Percentiles rank a stretch among this genome's conserved stretches.
phyloP scores from a whole-genome alignment of 352 stramenopile genomes.

The Discostella stelligera region DNA sequence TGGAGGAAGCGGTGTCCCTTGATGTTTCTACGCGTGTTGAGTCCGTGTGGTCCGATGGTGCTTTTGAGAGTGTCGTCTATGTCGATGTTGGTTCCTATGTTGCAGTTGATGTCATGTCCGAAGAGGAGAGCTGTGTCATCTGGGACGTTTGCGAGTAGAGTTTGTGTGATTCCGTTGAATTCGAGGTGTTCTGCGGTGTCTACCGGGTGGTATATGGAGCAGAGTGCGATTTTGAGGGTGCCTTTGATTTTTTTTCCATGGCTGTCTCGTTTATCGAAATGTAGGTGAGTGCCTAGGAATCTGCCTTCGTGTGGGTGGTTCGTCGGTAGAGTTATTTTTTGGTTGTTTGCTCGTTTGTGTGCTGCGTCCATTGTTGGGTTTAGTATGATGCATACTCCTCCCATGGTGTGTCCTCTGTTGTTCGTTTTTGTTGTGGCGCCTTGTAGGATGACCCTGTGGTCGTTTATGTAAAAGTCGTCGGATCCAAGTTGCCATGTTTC shows the following conservation, averaged over 20 bases:
- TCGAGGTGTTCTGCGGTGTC: background rate
- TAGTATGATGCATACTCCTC: conserved; percentile 24
- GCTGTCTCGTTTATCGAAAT: background rate
- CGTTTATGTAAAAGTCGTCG: conserved; percentile 12
- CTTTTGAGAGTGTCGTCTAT: background rate
- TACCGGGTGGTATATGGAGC: conserved; percentile 18
- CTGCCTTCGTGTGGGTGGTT: background rate
- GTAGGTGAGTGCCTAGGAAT: conserved; percentile 1
- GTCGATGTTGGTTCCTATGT: background rate
- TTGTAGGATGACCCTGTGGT: conserved; percentile 1
- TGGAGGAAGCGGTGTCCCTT: conserved; percentile 5
- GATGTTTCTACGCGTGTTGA: conserved; percentile 10
- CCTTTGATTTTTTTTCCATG: conserved; percentile 16
- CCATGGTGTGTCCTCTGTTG: background rate
- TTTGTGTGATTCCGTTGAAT: conserved; percentile 4
- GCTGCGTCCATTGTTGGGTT: conserved; percentile 14
- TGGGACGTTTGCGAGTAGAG: conserved; percentile 7
- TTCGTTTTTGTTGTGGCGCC: background rate
- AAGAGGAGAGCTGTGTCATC: background rate
- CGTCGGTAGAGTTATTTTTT: conserved; percentile 1
- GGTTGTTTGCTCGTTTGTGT: conserved; percentile 3
- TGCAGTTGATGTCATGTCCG: conserved; percentile 23
- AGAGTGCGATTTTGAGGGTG: background rate
- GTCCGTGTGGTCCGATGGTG: conserved; percentile 12
- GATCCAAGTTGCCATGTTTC: conserved; percentile 22